Base-by-base conservation (phyloP, 768 basidiomycete genomes). In the Boletus sensibilis region DNA sequence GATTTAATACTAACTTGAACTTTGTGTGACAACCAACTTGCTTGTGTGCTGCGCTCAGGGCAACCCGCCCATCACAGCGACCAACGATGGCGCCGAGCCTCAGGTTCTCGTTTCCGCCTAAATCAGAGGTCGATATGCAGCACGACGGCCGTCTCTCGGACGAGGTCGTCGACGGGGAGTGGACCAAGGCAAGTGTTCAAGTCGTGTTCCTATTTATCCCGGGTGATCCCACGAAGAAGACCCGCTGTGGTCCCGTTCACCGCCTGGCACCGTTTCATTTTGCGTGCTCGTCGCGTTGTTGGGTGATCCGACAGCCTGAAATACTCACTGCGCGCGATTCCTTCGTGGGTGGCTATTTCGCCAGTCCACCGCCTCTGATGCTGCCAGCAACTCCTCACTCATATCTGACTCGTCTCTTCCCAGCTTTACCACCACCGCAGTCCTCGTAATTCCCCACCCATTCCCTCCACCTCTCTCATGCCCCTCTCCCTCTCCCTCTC, bases 141-240 rank as follows among this genome's bases (percentile, higher is more conserved):
- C 34, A 23, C 38, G 44, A 53, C n/a, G 50, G 34, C 34, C 2
- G 16, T 5, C n/a, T 34, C 13, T 52, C 41, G 21, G 62, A 50
- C 38, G 57, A 63, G 43, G 31, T 49, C 34, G 59, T 55, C 27
- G 61, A 62, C 25, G 60, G 41, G 25, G 68, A 54, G 23, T 63
- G 68, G 68, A 65, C 63, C 2, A 64, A 66, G 69, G 69, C 54
- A 33, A 59, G 68, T 61, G 4, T 41, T 52, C 16, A 2, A 6
- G 10, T 18, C n/a, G 18, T 31, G 43, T 29, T 45, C 44, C 44
- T 45, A 29, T 45, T 12, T n/a, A 13, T 18, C 21, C 40, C 41
- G 35, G 11, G 37, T 27, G 20, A 31, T 58, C 60, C 62, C 62
- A 56, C 58, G 55, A 43, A 31, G 48, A 63, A 52, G 38, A 13